These are phyloP conservation scores for Apiospora sp. DNA, from an alignment of 2,329 filamentous ascomycete genomes.

Conservation along the genomic window DNA sequence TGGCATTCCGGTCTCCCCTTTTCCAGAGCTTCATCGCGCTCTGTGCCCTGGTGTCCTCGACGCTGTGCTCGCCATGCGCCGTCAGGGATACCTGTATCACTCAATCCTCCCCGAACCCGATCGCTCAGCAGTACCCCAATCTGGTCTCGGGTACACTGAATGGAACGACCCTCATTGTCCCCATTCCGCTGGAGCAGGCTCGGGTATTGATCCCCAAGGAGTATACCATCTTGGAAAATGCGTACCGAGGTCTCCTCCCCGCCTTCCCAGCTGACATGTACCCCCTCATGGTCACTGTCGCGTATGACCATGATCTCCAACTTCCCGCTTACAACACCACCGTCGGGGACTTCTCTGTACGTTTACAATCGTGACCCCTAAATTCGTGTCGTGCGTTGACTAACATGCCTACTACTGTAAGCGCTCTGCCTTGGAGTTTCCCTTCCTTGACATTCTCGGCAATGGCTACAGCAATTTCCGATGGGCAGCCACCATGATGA, in stretches of 20 bases:
- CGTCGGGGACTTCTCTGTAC: constrained; percentile 57
- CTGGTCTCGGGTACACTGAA: constrained; percentile 62
- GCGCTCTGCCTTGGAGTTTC: constrained; percentile 61
- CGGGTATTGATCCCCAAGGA: constrained; percentile 55
- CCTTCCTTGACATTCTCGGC: constrained; percentile 60
- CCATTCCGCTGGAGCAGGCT: constrained; percentile 56
- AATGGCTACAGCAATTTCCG: constrained; percentile 60
- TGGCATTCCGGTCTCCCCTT: neutral
- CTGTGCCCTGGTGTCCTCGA: neutral
- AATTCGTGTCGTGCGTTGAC: neutral
- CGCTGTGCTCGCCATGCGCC: neutral
- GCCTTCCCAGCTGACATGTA: constrained; percentile 60
- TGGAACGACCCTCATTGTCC: constrained; percentile 59
- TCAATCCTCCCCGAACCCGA: constrained; percentile 53
- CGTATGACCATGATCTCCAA: constrained; percentile 60
- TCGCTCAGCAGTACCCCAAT: constrained; percentile 54
- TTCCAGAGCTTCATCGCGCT: neutral
- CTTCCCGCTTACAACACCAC: constrained; percentile 48
- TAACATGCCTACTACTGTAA: constrained; percentile 39
- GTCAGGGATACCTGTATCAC: constrained; percentile 35
- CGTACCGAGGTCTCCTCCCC: constrained; percentile 56
- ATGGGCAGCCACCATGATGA: constrained; percentile 56
- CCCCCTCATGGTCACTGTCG: constrained; percentile 58
- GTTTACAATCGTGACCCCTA: constrained; percentile 31
- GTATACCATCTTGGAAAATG: constrained; percentile 58